Evolutionary conservation across 1,284 basidiomycete species (phyloP), one percentile per base, ranked within the genome.

Genomic region (Golubevia pallescens): DNA sequence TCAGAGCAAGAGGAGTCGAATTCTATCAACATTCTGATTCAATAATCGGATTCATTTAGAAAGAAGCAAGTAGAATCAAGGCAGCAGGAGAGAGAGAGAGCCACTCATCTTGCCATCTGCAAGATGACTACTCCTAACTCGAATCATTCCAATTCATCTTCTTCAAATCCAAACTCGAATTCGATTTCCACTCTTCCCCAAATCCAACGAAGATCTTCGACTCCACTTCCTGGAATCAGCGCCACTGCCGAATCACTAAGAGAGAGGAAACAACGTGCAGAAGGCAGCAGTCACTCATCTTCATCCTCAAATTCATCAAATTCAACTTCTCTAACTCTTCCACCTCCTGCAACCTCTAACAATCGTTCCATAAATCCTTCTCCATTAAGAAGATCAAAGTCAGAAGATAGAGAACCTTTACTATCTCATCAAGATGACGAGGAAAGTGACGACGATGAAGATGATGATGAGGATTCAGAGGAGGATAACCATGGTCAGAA

Each of bases 161-260:
- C 34, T 38, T 5, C 34, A 4, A 5, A 4, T 38, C 10, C 34
- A 5, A 38, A 4, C 34, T 38, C 65, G 13, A 6, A 8, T 3
- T 7, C 10, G 21, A 20, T 20, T 28, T 51, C 6, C 10, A 54
- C 10, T 38, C 67, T 70, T 20, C 63, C 72, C 13, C 38, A 54
- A 10, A 65, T 74, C 52, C 73, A 74, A 34, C 67, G 73, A 8
- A 34, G 73, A 53, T 72, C 73, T 0, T 74, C 73, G 28, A 65
- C 16, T 19, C 77, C 78, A n/a, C 62, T 82, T 5, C 77, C 80
- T 1, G 80, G 80, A 51, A 78, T 82, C 42, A 81, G 77, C 24
- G 70, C 75, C 14, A 82, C 80, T 16, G 80, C 79, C 66, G 19
- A 71, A 77, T 14, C 70, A 79, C 57, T 65, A 69, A 0, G 80